Conservation (phyloP, 805 yeast species). For the Wickerhamiella parazyma region DNA sequence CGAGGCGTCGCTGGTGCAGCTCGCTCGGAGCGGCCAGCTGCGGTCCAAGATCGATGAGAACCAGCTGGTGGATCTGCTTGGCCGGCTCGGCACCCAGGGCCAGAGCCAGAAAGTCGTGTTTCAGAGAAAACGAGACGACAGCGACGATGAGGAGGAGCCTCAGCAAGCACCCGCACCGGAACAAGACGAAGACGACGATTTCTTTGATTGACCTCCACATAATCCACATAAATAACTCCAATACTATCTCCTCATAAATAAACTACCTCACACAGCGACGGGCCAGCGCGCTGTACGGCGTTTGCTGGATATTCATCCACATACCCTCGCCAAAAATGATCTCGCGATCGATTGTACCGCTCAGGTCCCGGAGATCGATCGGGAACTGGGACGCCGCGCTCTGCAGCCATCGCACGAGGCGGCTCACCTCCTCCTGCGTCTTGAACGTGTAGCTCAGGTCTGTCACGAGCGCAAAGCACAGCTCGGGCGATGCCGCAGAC, state of each 20-base stretch:
- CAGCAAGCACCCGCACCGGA: not conserved
- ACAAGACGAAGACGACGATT: slow-evolving; percentile 28
- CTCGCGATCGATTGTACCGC: slow-evolving; percentile 1
- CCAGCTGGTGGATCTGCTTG: slow-evolving; percentile 70
- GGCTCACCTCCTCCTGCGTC: not conserved
- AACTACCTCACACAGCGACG: not conserved
- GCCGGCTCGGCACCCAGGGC: slow-evolving; percentile 53
- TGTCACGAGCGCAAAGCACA: slow-evolving; percentile 4
- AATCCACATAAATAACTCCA: not conserved
- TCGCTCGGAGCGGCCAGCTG: slow-evolving; percentile 67
- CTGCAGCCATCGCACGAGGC: slow-evolving; percentile 4
- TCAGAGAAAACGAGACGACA: slow-evolving; percentile 31
- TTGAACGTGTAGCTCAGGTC: not conserved
- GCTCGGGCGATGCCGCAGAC: not conserved
- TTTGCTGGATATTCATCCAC: slow-evolving; percentile 7
- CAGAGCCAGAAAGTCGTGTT: slow-evolving; percentile 27
- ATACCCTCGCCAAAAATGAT: slow-evolving; percentile 4
- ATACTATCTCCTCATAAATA: too few species aligned
- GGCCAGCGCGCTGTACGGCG: not conserved
- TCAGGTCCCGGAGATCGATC: slow-evolving; percentile 1
- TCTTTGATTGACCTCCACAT: slow-evolving; percentile 30
- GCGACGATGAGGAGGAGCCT: slow-evolving; percentile 25
- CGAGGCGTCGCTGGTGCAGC: slow-evolving; percentile 59
- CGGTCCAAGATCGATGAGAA: slow-evolving; percentile 61
- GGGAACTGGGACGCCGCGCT: slow-evolving; percentile 1